phyloP scores from a whole-genome alignment of 2,329 filamentous ascomycete species.

The Tetracladium maxilliforme region DNA sequence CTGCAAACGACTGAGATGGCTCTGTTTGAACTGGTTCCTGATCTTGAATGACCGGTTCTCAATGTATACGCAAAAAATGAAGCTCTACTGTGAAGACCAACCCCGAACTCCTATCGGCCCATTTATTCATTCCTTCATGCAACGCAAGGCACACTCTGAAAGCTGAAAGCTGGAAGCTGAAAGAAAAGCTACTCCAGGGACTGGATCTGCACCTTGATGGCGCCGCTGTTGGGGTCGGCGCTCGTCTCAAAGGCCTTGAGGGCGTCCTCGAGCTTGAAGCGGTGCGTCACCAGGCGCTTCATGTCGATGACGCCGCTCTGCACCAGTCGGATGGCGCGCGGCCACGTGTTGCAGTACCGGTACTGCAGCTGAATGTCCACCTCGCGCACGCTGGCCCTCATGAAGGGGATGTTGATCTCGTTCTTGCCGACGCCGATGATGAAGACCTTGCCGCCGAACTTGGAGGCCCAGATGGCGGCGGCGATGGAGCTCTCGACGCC shows the following conservation, averaged over 20 bases:
- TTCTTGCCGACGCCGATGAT: conserved; percentile 92
- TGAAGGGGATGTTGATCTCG: conserved; percentile 91
- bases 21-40: no score
- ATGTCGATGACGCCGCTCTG: conserved; percentile 75
- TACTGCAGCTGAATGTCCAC: conserved; percentile 96
- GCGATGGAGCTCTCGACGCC: conserved; percentile 84
- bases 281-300: conserved; percentile 73
- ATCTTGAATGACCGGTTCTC: no score
- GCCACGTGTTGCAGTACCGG: conserved; percentile 93
- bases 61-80: no score
- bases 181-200: no score
- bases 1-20: no score
- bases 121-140: no score
- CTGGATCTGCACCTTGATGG: conserved; percentile 97
- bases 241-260: conserved; percentile 82
- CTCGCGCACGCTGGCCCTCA: conserved; percentile 80
- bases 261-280: conserved; percentile 74
- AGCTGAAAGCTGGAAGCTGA: no score
- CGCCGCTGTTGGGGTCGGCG: conserved; percentile 74
- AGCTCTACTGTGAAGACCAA: no score
- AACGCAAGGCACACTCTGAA: no score
- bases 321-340: conserved; percentile 76
- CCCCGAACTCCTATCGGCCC: no score
- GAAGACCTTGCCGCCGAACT: conserved; percentile 95
- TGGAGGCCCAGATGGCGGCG: conserved; percentile 75